Evolutionary conservation across 371 early-diverging fungal genomes (phyloP).

Genomic region (Mortierella sp.): DNA sequence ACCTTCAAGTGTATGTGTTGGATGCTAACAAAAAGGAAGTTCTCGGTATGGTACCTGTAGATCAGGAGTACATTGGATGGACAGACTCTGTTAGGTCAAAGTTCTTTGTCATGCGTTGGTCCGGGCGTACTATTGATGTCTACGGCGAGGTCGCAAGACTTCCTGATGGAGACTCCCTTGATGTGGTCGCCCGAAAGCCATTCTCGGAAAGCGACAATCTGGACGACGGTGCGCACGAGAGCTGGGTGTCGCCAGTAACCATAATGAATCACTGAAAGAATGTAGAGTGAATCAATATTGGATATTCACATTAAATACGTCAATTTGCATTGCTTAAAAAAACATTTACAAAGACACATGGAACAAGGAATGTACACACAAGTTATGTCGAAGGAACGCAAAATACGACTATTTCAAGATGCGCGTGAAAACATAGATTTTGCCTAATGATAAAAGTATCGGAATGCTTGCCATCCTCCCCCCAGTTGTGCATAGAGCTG

Average conservation of each 20-base stretch:
- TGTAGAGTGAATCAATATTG: no score
- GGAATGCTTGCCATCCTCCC: no score
- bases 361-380: neutral
- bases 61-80: constrained; percentile 39
- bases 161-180: constrained; percentile 28
- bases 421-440: no score
- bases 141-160: constrained; percentile 6
- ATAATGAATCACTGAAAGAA: constrained; percentile 13
- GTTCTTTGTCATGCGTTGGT: constrained; percentile 36
- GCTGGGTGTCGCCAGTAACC: constrained; percentile 34
- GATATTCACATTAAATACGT: no score
- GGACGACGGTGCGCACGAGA: constrained; percentile 18
- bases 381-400: no score
- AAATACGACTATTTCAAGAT: no score
- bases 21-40: constrained; percentile 9
- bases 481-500: no score
- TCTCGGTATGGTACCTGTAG: constrained; percentile 31
- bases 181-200: constrained; percentile 38
- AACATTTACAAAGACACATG: neutral
- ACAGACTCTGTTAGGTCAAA: constrained; percentile 31
- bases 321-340: neutral
- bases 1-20: constrained; percentile 28
- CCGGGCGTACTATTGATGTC: constrained; percentile 12
- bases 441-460: no score
- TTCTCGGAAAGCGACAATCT: constrained; percentile 13